Evolutionary conservation across 306 rosid genomes (phyloP), one percentile per base, ranked within the genome.

Genomic region (Heteromeles arbutifolia): DNA sequence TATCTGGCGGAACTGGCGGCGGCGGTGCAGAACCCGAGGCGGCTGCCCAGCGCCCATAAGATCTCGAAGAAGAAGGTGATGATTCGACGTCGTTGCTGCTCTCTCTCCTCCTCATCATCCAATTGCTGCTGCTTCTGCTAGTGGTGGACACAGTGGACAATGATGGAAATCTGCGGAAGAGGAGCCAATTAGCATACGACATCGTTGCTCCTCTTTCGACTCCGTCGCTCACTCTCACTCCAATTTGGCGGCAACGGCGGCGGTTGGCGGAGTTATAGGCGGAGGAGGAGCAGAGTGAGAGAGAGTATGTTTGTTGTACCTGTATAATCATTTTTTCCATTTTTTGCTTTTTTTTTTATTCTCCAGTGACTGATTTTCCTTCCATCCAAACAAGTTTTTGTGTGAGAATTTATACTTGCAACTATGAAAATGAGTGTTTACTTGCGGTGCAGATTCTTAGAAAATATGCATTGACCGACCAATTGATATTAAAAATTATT

Each of bases 61-160:
- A 29, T 82, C 79, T 52, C 39, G 61, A 75, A 76, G 31, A 59
- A 66, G 43, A 62, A 14, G 66, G 6, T 5, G 37, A 31, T 17
- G 68, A 31, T 21, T 19, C 74, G 71, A 72, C 68, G 77, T 59
- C 59, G 67, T 45, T 56, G 61, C 57, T 43, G 14, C 57, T 73
- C 32, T 18, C 32, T 31, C 68, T 64, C 22, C 41, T 71, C 44
- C 29, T 73, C 19, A 34, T 57, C 39, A 37, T 57, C 4, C 25
- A 28, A 28, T 19, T 9, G 13, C 37, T n/a, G 54, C 29, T 69
- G 17, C 73, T 26, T 17, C 13, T 67, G 3, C 39, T 0, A 0
- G 67, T 2, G 54, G 21, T 50, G 28, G 77, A n/a, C 69, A 18
- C 26, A 53, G 44, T 6, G 77, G 28, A 56, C 1, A 62, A 22